Base-by-base conservation (phyloP, 1,284 basidiomycete genomes). In the Thelephora terrestris region DNA sequence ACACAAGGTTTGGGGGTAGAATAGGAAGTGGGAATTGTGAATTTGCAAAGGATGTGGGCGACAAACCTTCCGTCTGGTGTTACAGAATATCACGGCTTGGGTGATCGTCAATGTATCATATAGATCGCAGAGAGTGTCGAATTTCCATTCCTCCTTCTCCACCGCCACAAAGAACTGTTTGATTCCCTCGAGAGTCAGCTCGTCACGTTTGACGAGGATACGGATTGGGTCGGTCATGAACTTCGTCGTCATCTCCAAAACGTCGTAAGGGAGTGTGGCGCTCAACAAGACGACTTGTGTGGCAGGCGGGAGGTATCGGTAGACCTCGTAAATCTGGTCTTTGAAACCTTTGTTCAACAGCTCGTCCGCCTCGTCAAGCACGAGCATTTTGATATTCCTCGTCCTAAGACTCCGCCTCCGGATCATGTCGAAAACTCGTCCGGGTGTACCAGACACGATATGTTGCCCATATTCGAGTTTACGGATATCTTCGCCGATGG, bases 81-180 rank as follows among this genome's bases (percentile, higher is more conserved):
- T 99, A 73, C 96, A 99, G 75, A 99, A 99, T 63, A 99, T 98
- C 65, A 99, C 95, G 24, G 96, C 95, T 75, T 99, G 96, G 1
- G 96, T 99, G 67, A 99, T 99, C 25, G 96, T 98, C 46, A 99
- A 79, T 17, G 95, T 98, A 67, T 99, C 96, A 71, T 99, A 99
- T 47, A 95, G 69, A 69, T 99, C 96, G 67, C 93, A 98, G 18
- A 99, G 76, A 0, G 95, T 99, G 70, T 99, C 96, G 60, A 98
- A 95, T 66, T 99, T 99, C 95, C 95, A 99, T 61, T 99, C 96
- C 68, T 99, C 96, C 74, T 98, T 98, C 71, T 99, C 96, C 50
- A 99, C 95, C 24, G 95, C 95, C 40, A 99, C 93, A 69, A 97
- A 99, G 77, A 99, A 99, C 65, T 99, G 96, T 67, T 98, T 99